Evolutionary conservation across 179 eudicot species (phyloP), one percentile per base, ranked within the genome.

Genomic region (Spinacia oleracea): DNA sequence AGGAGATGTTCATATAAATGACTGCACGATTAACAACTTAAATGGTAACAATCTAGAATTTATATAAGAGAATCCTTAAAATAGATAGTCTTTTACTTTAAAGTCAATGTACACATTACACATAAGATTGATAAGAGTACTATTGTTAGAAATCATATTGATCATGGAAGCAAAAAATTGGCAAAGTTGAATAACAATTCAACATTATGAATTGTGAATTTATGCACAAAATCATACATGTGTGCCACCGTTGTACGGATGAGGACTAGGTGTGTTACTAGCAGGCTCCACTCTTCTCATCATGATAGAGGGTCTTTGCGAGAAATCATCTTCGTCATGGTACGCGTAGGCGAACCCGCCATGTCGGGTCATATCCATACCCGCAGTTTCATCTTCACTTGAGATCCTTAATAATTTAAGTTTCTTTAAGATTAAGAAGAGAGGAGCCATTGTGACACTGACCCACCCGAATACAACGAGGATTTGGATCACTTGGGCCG

Each of bases 281-380:
- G 29, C 21, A 0, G 86, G 86, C 69, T 81, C 86, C 2, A 83
- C 70, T 53, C 16, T 63, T 0, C 67, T 63, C 83, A 83, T 46
- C 84, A 84, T 80, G 27, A 80, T 73, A 0, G 72, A 35, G 0
- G 79, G 70, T 27, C 29, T 73, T 12, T 73, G 71, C 0, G 86
- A 84, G 42, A 31, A 56, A 32, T 83, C 88, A 51, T 84, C 90
- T 8, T 81, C 83, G 29, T 85, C 88, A 50, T 83, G 66, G 69
- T 87, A 87, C 9, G 59, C 80, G 35, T 88, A 88, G 9, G 88
- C 90, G 11, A 88, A 88, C 35, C 90, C 90, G 5, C 90, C 90
- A 5, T 88, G 90, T 23, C 88, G 58, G 23, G 90, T 88, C 73
- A 79, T n/a, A 76, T 88, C 90, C 90, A 88, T 88, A 32, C 90